These are phyloP conservation scores for Catharanthus roseus DNA, from an alignment of 257 asterid genomes.

Conservation along the genomic window DNA sequence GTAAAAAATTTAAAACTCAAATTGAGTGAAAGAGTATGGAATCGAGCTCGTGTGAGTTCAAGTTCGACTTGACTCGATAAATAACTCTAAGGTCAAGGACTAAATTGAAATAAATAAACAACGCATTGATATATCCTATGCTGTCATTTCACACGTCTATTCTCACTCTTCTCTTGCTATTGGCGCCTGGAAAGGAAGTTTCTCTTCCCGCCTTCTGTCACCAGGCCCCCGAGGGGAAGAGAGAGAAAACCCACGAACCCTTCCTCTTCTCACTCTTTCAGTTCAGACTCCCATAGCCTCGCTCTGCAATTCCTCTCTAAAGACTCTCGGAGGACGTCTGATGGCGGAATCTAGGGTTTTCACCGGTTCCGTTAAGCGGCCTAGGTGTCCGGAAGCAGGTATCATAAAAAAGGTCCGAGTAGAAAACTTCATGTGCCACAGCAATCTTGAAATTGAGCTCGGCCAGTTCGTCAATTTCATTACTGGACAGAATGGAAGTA, in stretches of 20 bases:
- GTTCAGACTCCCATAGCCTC: neutral
- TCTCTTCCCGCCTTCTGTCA: constrained; percentile 21
- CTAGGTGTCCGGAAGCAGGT: constrained; percentile 52
- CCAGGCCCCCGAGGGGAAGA: neutral
- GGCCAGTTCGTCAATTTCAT: constrained; percentile 79
- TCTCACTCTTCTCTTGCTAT: too few relatives aligned
- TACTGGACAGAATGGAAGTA: constrained; percentile 97
- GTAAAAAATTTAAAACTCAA: too few relatives aligned
- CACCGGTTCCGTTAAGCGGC: constrained; percentile 18
- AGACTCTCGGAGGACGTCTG: neutral
- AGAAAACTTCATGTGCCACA: constrained; percentile 93
- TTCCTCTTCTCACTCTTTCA: neutral
- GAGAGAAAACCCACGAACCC: neutral
- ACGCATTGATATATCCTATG: too few relatives aligned
- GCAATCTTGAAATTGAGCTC: constrained; percentile 68
- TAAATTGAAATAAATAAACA: too few relatives aligned
- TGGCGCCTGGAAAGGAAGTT: neutral
- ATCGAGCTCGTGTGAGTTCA: too few relatives aligned
- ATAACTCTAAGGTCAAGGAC: too few relatives aligned
- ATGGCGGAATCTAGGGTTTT: constrained; percentile 57
- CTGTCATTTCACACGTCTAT: too few relatives aligned
- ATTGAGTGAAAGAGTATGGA: too few relatives aligned
- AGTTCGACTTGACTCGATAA: too few relatives aligned
- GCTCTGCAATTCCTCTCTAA: neutral
- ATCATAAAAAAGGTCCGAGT: constrained; percentile 67